Base-by-base conservation (phyloP, 306 rosid genomes). In the Amphicarpaea edgeworthii region DNA sequence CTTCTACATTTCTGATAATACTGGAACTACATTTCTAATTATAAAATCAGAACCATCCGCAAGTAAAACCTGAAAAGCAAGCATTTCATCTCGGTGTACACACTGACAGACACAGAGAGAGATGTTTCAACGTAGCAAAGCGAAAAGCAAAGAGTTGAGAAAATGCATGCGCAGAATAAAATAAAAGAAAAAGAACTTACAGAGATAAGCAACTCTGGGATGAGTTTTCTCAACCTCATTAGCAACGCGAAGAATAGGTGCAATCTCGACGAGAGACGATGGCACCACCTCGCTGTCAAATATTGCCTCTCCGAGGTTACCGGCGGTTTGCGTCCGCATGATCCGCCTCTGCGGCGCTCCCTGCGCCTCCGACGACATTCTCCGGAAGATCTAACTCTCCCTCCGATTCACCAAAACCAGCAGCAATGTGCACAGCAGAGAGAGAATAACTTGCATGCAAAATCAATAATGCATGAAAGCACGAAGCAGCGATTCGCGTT, bases 211-310 rank as follows among this genome's bases (percentile, higher is more conserved):
- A 62, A 95, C 98, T 77, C 98, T 90, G 8, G 97, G 93, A 77
- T 95, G 95, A 71, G 93, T 86, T 72, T 93, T 73, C 74, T 95
- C 98, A 0, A 95, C 97, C 83, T 95, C 98, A 85, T 95, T 95
- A 61, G 98, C 98, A 70, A 95, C 97, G 16, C 98, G 97, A 63
- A 95, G 98, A 86, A 95, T 92, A 3, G 97, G 97, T 1, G 98
- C 98, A 28, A 95, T 92, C 79, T 95, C 93, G 0, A 85, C 90
- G 0, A 95, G 98, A 14, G 98, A 89, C 0, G 98, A 95, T n/a
- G 98, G 98, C 58, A 95, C 98, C 1, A 92, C 90, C 84, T 92
- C 98, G 72, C 98, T 92, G 65, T 95, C 96, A 42, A 90, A 90
- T 24, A 80, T 87, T 1, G 96, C 78, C 79, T 95, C 98, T 8